Evolutionary conservation across 768 basidiomycete species (phyloP), one percentile per base, ranked within the genome.

Genomic region (Steccherinum ochraceum): DNA sequence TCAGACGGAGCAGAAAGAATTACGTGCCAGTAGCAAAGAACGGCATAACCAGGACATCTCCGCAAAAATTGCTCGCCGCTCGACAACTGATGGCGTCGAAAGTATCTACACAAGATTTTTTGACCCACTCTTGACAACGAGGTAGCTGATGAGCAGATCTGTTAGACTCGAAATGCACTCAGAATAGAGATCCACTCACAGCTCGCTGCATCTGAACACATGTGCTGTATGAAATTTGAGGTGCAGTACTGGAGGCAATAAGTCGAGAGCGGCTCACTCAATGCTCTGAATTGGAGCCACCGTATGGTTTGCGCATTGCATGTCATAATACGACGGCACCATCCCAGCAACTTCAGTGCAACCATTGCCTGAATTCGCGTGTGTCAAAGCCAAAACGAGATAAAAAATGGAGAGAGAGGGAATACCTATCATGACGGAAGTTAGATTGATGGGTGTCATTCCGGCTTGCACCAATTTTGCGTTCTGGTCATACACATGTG

Each of bases 1-100:
- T 84, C 60, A 89, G 16, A 88, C 1, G 77, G 78, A 60, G 81
- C 81, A 12, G 52, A 44, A 27, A 10, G 72, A 72, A n/a, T n/a
- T n/a, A 74, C 25, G 5, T 56, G 70, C 69, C 71, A 0, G 63
- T 66, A 4, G 7, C 30, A 16, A 54, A 24, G 52, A 64, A 69
- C 0, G 64, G 65, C 0, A 3, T 44, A 1, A 19, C 19, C 21
- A 74, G 47, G 23, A n/a, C n/a, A 19, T 43, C 30, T 1, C 26
- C 46, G 57, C 78, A 80, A 35, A 35, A 58, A 74, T 74, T 1
- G 21, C 16, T 39, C 57, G 75, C 74, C 12, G 70, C 72, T 11
- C 40, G 30, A 55, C 78, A 80, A 24, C 60, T 62, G 16, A 75
- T 69, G 12, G 58, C 54, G 52, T 79, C 77, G 45, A 67, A 67